Base-by-base conservation (phyloP, 2,329 filamentous ascomycete species). In the Pseudopyrenochaeta lycopersici region DNA sequence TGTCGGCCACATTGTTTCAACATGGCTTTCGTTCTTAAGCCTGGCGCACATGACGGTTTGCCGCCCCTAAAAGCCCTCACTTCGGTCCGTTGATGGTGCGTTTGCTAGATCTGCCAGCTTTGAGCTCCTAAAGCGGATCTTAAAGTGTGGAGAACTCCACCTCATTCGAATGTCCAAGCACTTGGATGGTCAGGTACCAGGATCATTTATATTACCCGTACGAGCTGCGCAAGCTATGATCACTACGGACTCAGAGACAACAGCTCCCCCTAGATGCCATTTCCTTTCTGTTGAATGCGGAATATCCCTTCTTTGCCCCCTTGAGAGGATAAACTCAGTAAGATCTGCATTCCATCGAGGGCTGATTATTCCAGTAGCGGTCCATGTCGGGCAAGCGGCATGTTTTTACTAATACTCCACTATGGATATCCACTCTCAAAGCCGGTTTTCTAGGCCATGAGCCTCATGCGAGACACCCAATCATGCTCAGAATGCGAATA, bases 181-280 rank as follows among this genome's bases (percentile, higher is more conserved):
- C 4, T 20, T 46, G 20, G 14, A 27, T 27, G 21, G 41, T 20
- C 46, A 54, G 36, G 46, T 43, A 49, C 31, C n/a, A 51, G 56
- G 48, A 38, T 36, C 32, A 31, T 51, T 40, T 14, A 62, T 61
- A 62, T 70, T 70, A 70, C 52, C 64, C 66, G 62, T 60, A 68
- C 64, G 61, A 65, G 46, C 15, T 36, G 46, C 33, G 35, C 51
- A 54, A 49, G 39, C 42, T 38, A 46, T 27, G 12, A 15, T 33
- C 30, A 30, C 31, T 15, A 23, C 15, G 11, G 29, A 29, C 29
- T 43, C 31, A 20, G 35, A 15, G 32, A 40, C 40, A 51, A 49
- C 30, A 52, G 29, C 27, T 51, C 31, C 38, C 47, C 38, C 12
- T 46, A 43, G 21, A 48, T 35, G 40, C 40, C 27, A 40, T 18